Evolutionary conservation across 495 filamentous ascomycete species (phyloP), one percentile per base, ranked within the genome.

Genomic region (Talaromyces adpressus): DNA sequence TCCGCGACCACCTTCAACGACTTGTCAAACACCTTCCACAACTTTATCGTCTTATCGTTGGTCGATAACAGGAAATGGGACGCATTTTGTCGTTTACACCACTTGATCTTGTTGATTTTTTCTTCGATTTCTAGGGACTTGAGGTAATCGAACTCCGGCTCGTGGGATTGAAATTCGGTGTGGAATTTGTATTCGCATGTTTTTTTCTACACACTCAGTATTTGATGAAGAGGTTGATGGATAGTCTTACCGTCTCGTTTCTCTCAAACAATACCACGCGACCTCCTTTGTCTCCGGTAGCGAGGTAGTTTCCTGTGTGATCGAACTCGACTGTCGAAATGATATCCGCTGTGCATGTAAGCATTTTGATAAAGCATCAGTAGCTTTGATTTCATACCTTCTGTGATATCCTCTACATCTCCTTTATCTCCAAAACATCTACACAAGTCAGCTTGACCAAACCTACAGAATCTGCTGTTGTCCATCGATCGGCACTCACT

Each of bases 101-200:
- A 98, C 80, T 98, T 98, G 77, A 98, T 98, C 82, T 98, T 98
- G 84, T 98, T 98, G 84, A 98, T 98, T 81, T 98, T 98, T 79
- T 98, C 94, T 84, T 98, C 94, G 68, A 98, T 98, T 79, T 98
- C 94, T 63, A 98, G 83, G 22, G 94, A 98, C 79, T 98, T 98
- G 62, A 98, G 85, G 75, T 98, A 98, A 73, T 98, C 94, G 75
- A 98, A 98, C 75, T 98, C 94, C 22, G 94, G 94, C 74, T 98
- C 94, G 77, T 98, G 94, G 61, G 94, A 98, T 82, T 98, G 94
- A 66, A 98, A 98, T 72, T 98, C 94, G 70, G 94, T 98, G 74
- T 98, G 94, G 77, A 98, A 98, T 75, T 98, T 98, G 84, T 98
- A 98, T 77, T 98, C 94, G 84, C 94, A 98, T 14, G 94, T 97